A percentile compares a stretch with the other conserved stretches of the same genome.
Evolutionary conservation across 2,329 filamentous ascomycete genomes (phyloP).

Genomic region (Phoma sp.): DNA sequence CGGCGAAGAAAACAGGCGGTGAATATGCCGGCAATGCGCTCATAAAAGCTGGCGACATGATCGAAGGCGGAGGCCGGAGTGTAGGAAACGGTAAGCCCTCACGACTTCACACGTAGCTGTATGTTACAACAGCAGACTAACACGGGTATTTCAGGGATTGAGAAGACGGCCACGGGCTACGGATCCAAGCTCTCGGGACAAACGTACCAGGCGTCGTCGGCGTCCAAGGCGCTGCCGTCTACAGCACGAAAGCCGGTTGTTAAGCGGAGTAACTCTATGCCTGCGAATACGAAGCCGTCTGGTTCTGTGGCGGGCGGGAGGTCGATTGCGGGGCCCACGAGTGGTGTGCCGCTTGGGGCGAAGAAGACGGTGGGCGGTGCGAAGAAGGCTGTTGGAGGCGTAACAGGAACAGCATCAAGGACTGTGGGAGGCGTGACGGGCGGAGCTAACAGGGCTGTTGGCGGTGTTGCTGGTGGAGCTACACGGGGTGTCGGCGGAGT

Average conservation of each 20-base stretch:
- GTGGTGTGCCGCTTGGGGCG: conserved; percentile 31
- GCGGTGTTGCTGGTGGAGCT: conserved; percentile 9
- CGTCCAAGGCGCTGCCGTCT: conserved; percentile 38
- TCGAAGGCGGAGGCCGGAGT: conserved; percentile 42
- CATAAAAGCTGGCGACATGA: conserved; percentile 47
- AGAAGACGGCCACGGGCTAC: conserved; percentile 40
- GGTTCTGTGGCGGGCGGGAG: conserved; percentile 11
- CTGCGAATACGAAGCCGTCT: conserved; percentile 32
- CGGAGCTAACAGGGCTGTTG: conserved; percentile 5
- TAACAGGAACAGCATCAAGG: conserved; percentile 12
- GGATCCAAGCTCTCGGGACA: conserved; percentile 40
- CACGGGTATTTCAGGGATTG: conserved; percentile 32
- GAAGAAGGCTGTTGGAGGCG: conserved; percentile 25
- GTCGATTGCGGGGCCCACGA: conserved; percentile 17
- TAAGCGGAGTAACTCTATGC: conserved; percentile 43
- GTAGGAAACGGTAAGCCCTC: conserved; percentile 39
- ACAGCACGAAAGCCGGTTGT: conserved; percentile 39
- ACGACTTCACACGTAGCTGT: background rate
- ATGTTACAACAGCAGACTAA: background rate
- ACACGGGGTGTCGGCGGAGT: conserved; percentile 9
- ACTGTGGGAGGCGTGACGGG: conserved; percentile 5
- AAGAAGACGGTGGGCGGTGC: conserved; percentile 37
- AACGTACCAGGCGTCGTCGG: conserved; percentile 31
- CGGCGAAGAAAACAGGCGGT: conserved; percentile 44
- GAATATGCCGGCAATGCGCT: conserved; percentile 48